Conservation (phyloP, 768 basidiomycete genomes). For the Leccinum fibrillosum region DNA sequence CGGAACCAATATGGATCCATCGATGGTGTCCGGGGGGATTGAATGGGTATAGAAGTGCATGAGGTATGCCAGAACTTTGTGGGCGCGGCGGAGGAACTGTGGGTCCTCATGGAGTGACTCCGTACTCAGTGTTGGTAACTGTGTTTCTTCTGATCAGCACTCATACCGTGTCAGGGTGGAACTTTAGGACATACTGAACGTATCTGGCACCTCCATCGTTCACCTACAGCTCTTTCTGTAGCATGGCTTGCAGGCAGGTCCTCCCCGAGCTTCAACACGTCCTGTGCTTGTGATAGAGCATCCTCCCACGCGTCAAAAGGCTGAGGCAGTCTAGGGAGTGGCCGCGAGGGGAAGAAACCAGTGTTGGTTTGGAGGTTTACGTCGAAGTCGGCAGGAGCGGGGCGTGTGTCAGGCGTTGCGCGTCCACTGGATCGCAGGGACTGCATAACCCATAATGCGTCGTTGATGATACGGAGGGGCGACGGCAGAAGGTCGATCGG, state of each 20-base stretch:
- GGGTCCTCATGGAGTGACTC: conserved; percentile 49
- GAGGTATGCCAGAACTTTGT: conserved; percentile 86
- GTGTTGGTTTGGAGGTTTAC: conserved; percentile 46
- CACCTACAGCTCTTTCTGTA: conserved; percentile 51
- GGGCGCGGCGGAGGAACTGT: conserved; percentile 74
- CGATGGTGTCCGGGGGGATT: conserved; percentile 42
- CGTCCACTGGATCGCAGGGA: conserved; percentile 38
- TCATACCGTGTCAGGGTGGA: conserved; percentile 1
- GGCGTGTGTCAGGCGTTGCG: conserved; percentile 30
- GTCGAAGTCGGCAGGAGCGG: conserved; percentile 49
- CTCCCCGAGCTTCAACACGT: conserved; percentile 53
- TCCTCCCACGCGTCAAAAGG: conserved; percentile 70
- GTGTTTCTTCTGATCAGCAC: conserved; percentile 11
- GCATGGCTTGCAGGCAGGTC: conserved; percentile 48
- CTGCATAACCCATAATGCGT: conserved; percentile 45
- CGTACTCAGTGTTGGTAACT: conserved; percentile 75
- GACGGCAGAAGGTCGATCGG: conserved; percentile 46
- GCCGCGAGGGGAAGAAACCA: conserved; percentile 80
- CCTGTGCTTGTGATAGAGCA: conserved; percentile 53
- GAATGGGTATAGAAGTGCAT: conserved; percentile 91
- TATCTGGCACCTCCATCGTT: conserved; percentile 65
- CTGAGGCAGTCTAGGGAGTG: conserved; percentile 52
- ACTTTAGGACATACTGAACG: conserved; percentile 48
- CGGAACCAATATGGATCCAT: conserved; percentile 58
- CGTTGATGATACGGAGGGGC: conserved; percentile 48